These are phyloP conservation scores for Podila verticillata DNA, from an alignment of 192 early-diverging fungal genomes.

Conservation along the genomic window DNA sequence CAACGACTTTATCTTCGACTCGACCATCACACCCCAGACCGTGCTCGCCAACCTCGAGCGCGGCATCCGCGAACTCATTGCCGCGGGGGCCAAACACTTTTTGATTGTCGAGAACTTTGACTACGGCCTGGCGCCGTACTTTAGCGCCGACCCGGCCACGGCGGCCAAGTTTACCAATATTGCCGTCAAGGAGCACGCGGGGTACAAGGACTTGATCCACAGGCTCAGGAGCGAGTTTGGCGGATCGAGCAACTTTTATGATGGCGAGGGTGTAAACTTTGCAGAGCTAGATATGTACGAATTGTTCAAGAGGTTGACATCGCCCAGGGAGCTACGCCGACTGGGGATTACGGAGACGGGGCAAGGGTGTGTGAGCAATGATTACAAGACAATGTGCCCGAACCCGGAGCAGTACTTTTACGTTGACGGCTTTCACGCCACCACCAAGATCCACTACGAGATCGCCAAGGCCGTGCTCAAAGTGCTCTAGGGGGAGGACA, in stretches of 20 bases:
- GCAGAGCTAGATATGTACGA: slow-evolving; percentile 5
- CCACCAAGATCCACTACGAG: slow-evolving; percentile 26
- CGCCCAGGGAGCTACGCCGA: slow-evolving; percentile 10
- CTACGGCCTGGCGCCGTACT: slow-evolving; percentile 20
- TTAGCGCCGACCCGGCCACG: slow-evolving; percentile 14
- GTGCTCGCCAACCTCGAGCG: slow-evolving; percentile 12
- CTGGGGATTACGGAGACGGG: slow-evolving; percentile 32
- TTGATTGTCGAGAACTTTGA: slow-evolving; percentile 32
- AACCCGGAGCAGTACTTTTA: slow-evolving; percentile 32
- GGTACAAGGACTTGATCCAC: slow-evolving; percentile 9
- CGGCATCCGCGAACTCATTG: slow-evolving; percentile 12
- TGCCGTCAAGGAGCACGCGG: slow-evolving; percentile 5
- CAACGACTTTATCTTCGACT: slow-evolving; percentile 43
- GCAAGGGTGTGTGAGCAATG: slow-evolving; percentile 36
- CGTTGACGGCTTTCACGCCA: slow-evolving; percentile 33
- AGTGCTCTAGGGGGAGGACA: too few relatives aligned
- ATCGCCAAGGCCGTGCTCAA: slow-evolving; percentile 26
- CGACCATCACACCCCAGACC: neutral
- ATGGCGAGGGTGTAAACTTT: slow-evolving; percentile 6
- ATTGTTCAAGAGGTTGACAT: slow-evolving; percentile 2
- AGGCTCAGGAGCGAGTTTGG: slow-evolving; percentile 9
- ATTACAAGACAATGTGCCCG: slow-evolving; percentile 36
- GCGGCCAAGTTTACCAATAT: neutral
- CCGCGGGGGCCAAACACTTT: slow-evolving; percentile 16
- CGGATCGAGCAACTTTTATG: neutral